Evolutionary conservation across 2,329 filamentous ascomycete species (phyloP).

Genomic region (Colletotrichum sp.): DNA sequence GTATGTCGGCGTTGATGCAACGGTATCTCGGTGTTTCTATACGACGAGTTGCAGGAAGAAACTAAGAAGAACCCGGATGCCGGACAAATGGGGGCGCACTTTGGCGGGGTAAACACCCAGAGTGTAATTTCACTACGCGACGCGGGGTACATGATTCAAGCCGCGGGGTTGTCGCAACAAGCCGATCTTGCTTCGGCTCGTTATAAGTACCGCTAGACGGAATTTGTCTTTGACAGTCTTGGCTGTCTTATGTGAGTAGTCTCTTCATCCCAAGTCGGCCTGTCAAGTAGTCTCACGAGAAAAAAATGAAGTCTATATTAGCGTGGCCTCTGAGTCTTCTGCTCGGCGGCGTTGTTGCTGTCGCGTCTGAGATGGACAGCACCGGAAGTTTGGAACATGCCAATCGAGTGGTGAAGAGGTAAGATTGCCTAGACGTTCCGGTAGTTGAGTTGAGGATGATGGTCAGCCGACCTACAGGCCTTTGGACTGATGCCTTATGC

Average conservation of each 20-base stretch:
- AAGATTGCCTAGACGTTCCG: background rate
- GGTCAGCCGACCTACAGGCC: background rate
- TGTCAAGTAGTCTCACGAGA: background rate
- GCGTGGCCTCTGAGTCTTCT: background rate
- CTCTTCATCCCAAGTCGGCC: background rate
- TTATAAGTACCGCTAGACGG: background rate
- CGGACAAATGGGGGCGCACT: background rate
- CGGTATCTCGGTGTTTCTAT: background rate
- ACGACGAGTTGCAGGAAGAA: background rate
- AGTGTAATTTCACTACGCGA: background rate
- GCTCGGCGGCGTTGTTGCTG: background rate
- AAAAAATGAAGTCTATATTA: background rate
- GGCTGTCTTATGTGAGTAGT: too few relatives aligned
- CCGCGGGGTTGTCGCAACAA: background rate
- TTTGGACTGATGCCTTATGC: background rate
- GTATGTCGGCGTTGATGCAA: background rate
- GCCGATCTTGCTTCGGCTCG: background rate
- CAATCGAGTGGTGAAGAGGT: background rate
- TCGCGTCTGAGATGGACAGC: background rate
- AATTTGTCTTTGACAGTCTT: background rate
- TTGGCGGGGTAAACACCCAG: background rate
- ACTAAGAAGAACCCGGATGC: background rate
- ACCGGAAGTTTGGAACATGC: background rate
- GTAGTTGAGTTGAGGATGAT: background rate
- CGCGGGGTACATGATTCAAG: background rate